A percentile compares a stretch with the other conserved stretches of the same genome.
phyloP scores from a whole-genome alignment of 2,329 filamentous ascomycete genomes.

The Nemania serpens region DNA sequence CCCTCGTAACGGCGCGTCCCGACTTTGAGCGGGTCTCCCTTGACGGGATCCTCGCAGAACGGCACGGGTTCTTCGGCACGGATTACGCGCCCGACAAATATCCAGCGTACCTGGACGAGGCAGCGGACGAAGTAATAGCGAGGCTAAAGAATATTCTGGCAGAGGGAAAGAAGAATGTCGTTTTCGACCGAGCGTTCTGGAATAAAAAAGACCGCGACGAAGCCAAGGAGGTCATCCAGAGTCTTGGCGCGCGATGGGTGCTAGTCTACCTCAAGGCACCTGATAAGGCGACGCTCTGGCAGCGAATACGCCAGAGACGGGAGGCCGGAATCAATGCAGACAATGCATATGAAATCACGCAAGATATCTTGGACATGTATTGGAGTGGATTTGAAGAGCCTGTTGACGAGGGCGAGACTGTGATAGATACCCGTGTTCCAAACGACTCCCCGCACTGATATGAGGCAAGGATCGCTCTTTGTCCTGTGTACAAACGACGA shows the following conservation, averaged over 20 bases:
- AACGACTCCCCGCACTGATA: not conserved
- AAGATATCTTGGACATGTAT: slow-evolving; percentile 32
- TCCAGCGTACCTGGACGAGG: slow-evolving; percentile 32
- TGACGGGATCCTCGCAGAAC: slow-evolving; percentile 34
- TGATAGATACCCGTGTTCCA: slow-evolving; percentile 23
- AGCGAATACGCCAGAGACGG: slow-evolving; percentile 38
- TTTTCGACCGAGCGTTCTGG: slow-evolving; percentile 43
- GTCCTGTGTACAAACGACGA: no score
- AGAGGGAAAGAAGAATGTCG: slow-evolving; percentile 31
- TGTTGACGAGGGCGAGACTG: slow-evolving; percentile 30
- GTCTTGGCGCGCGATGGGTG: slow-evolving; percentile 38
- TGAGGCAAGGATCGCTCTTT: no score
- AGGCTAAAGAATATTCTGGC: slow-evolving; percentile 22
- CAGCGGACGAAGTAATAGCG: slow-evolving; percentile 18
- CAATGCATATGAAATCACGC: slow-evolving; percentile 31
- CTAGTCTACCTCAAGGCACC: slow-evolving; percentile 38
- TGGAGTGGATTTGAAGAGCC: slow-evolving; percentile 34
- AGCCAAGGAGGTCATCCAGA: slow-evolving; percentile 36
- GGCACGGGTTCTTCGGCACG: slow-evolving; percentile 36
- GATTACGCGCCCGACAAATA: slow-evolving; percentile 37
- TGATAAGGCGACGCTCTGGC: slow-evolving; percentile 39
- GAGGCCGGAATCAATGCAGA: slow-evolving; percentile 39
- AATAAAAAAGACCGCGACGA: slow-evolving; percentile 40
- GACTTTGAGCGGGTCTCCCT: slow-evolving; percentile 36
- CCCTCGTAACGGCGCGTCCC: slow-evolving; percentile 31